phyloP scores from a whole-genome alignment of 2,329 filamentous ascomycete genomes.

The Diaporthe sp. region DNA sequence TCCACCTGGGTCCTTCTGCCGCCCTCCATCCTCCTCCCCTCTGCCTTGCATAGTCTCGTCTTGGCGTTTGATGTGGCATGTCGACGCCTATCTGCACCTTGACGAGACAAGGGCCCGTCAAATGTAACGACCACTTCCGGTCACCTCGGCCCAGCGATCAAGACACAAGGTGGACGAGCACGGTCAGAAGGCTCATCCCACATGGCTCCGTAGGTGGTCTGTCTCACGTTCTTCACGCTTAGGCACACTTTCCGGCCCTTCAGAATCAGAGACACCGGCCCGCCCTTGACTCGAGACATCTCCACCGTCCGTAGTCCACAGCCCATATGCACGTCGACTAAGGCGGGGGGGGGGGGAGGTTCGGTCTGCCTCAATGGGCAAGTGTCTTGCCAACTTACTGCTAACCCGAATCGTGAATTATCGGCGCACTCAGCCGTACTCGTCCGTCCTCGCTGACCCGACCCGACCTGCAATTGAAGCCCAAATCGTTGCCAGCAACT shows the following conservation, averaged over 20 bases:
- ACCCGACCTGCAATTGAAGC: neutral
- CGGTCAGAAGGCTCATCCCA: slow-evolving; percentile 11
- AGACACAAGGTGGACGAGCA: neutral
- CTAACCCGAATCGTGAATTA: slow-evolving; percentile 4
- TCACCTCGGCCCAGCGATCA: neutral
- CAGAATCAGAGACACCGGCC: slow-evolving; percentile 26
- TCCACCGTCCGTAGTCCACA: slow-evolving; percentile 17
- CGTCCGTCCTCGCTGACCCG: neutral
- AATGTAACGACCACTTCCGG: neutral
- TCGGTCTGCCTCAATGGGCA: slow-evolving; percentile 29
- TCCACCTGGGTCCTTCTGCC: neutral
- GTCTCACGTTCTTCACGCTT: neutral
- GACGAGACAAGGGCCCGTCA: neutral
- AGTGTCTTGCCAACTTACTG: slow-evolving; percentile 10
- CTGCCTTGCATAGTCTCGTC: neutral
- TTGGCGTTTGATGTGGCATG: neutral
- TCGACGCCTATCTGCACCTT: neutral
- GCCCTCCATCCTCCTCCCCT: neutral
- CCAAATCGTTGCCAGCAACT: neutral
- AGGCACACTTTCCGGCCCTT: slow-evolving; percentile 23
- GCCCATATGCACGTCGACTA: slow-evolving; percentile 24
- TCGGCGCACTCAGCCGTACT: neutral
- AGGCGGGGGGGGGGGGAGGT: slow-evolving; percentile 5
- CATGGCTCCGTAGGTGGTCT: neutral
- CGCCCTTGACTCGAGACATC: slow-evolving; percentile 29